Percentiles rank a stretch among this genome's conserved stretches.
Evolutionary conservation across 2,329 filamentous ascomycete genomes (phyloP).

Genomic region (Dryadomyces quercivorus): DNA sequence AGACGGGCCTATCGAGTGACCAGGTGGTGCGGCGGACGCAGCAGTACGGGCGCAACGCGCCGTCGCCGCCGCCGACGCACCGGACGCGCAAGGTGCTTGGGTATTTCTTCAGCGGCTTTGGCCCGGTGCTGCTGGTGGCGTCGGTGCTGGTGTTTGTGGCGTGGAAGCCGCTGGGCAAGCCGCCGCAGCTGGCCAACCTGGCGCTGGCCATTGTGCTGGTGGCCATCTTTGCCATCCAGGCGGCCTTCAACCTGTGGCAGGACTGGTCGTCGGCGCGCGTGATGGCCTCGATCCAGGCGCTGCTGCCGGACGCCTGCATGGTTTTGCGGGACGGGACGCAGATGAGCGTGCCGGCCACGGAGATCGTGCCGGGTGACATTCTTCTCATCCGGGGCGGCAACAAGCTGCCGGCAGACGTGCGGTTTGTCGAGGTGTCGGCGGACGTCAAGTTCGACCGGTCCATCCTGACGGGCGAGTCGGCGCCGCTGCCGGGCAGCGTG

Average conservation of each 20-base stretch:
- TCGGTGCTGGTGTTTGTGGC: slow-evolving; percentile 63
- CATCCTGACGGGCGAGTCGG: slow-evolving; percentile 59
- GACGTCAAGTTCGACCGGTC: slow-evolving; percentile 63
- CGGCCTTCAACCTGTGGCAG: slow-evolving; percentile 56
- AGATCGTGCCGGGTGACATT: slow-evolving; percentile 62
- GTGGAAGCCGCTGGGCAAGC: slow-evolving; percentile 63
- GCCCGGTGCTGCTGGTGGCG: slow-evolving; percentile 55
- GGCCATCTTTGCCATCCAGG: slow-evolving; percentile 57
- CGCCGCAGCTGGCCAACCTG: slow-evolving; percentile 56
- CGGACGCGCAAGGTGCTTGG: slow-evolving; percentile 44
- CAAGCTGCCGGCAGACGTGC: slow-evolving; percentile 62
- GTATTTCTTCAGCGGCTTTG: slow-evolving; percentile 72
- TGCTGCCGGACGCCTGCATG: slow-evolving; percentile 64
- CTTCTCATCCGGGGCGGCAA: slow-evolving; percentile 58
- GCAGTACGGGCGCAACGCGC: slow-evolving; percentile 55
- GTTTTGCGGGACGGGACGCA: slow-evolving; percentile 46
- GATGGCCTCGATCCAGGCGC: slow-evolving; percentile 68
- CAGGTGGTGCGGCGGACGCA: slow-evolving; percentile 41
- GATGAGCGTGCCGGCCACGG: slow-evolving; percentile 26
- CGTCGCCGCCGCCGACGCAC: slow-evolving; percentile 51
- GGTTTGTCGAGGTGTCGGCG: slow-evolving; percentile 53
- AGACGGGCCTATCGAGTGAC: slow-evolving; percentile 46
- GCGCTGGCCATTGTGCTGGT: slow-evolving; percentile 63
- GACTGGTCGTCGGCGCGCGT: slow-evolving; percentile 68
- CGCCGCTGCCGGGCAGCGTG: slow-evolving; percentile 49